These are phyloP conservation scores for Monosporascus sp. DNA, from an alignment of 2,329 filamentous ascomycete genomes.

Conservation along the genomic window DNA sequence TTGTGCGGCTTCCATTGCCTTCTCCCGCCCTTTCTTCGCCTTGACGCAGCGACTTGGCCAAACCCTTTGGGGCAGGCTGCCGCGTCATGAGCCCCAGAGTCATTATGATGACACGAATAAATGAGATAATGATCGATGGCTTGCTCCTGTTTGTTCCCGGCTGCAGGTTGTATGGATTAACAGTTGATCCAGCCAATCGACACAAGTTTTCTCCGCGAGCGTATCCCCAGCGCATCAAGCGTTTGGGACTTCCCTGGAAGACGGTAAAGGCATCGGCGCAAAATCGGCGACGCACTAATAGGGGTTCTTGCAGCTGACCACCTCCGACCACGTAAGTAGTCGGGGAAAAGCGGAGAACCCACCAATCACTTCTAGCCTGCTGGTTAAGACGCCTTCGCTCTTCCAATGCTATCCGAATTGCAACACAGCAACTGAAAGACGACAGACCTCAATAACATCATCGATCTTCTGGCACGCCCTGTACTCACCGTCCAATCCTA, in stretches of 20 bases:
- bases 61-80: too few relatives aligned
- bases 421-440: neutral
- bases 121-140: too few relatives aligned
- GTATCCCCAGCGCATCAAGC: neutral
- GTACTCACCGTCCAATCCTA: conserved; percentile 1
- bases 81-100: too few relatives aligned
- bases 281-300: conserved; percentile 11
- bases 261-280: neutral
- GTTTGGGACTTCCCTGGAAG: neutral
- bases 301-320: neutral
- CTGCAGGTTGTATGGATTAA: neutral
- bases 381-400: neutral
- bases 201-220: neutral
- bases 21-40: too few relatives aligned
- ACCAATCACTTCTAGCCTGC: neutral
- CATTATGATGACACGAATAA: too few relatives aligned
- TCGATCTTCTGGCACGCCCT: conserved; percentile 5
- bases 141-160: too few relatives aligned
- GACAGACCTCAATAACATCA: neutral
- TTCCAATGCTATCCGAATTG: neutral
- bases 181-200: neutral
- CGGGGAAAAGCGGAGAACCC: neutral
- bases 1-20: too few relatives aligned
- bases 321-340: neutral
- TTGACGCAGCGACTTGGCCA: too few relatives aligned